Base-by-base conservation (phyloP, 371 early-diverging fungal genomes). In the Mycotypha africana region DNA sequence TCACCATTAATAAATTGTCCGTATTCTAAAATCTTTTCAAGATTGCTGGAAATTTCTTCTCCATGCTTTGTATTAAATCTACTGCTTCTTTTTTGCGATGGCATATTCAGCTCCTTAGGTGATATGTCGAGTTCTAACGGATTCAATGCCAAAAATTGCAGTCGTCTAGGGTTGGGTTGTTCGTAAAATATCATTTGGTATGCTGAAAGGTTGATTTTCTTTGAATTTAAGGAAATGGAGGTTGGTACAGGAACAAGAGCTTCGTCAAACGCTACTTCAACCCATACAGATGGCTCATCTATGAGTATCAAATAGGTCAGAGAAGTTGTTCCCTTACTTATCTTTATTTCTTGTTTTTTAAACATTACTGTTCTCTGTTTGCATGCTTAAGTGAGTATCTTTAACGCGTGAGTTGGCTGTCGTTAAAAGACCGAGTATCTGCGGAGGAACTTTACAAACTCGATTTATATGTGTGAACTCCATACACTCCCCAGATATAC, bases 91-190 rank as follows among this genome's bases (percentile, higher is more conserved):
- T 36, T 42, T 38, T 34, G 14, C 23, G n/a, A n/a, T n/a, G n/a
- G n/a, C n/a, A n/a, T n/a, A n/a, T n/a, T n/a, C 42, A 68, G 60
- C 15, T 66, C 58, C 41, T 70, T 47, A 34, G 69, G 55, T n/a
- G 82, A 76, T 14, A 85, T 79, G 51, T 91, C 89, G 2, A 91
- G 59, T 15, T 78, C 73, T 7, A 91, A 58, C 2, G 88, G 85
- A 32, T 85, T 73, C 1, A 86, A 60, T 12, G 87, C 83, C 16
- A 84, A 64, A 53, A 84, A 88, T 49, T 88, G 89, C 16, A 84
- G 65, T 28, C 73, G 60, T 21, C 71, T 63, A 8, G 82, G 78
- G 45, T 84, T 79, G 0, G 85, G 84, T 23, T 76, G 81, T 22
- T 76, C 66, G 53, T 79, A 86, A 56, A 81, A 79, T 20, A 86